Evolutionary conservation across 164 flowering plant genomes (phyloP), one percentile per base, ranked within the genome.

Genomic region (Tinospora cordifolia): DNA sequence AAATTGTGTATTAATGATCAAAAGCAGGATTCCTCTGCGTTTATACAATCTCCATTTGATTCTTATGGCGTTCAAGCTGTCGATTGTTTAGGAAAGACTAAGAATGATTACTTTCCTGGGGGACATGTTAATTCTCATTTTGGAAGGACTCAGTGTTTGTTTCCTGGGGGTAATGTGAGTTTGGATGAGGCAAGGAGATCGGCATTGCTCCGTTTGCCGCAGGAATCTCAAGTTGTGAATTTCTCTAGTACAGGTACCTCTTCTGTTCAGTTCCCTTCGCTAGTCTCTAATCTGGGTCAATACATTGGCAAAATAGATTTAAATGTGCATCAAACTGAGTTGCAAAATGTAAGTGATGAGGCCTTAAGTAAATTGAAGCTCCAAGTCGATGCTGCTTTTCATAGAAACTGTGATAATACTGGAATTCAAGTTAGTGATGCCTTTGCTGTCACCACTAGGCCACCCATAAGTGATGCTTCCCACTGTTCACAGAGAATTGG

Each of bases 1-100:
- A 72, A 74, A 74, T 78, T 87, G 85, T 54, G 51, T 73, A 65
- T 85, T 66, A 30, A 71, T 38, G 77, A 75, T 69, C 76, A 72
- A n/a, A 60, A 72, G 0, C 67, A 57, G 41, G 77, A 65, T 73
- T 41, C 27, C 39, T n/a, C 26, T 8, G 62, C 57, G 57, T 26
- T 9, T 62, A 27, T 62, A 36, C 62, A 66, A 46, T 74, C 71
- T 64, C 60, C 62, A 25, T 3, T 39, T 0, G 70, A 62, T 69
- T 62, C 78, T 0, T 11, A 73, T 68, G 83, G 78, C 58, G 66
- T 58, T 73, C 34, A 54, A 54, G 60, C 10, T 17, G n/a, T 54
- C n/a, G 60, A 47, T 41, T 62, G 74, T 38, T 8, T 21, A 21
- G 34, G 40, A 8, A 66, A 73, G 70, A 25, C 66, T 69, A 24